Percentiles rank a stretch among this genome's conserved stretches.
Conservation (phyloP, 2,329 filamentous ascomycete species). For the Metarhizium album region DNA sequence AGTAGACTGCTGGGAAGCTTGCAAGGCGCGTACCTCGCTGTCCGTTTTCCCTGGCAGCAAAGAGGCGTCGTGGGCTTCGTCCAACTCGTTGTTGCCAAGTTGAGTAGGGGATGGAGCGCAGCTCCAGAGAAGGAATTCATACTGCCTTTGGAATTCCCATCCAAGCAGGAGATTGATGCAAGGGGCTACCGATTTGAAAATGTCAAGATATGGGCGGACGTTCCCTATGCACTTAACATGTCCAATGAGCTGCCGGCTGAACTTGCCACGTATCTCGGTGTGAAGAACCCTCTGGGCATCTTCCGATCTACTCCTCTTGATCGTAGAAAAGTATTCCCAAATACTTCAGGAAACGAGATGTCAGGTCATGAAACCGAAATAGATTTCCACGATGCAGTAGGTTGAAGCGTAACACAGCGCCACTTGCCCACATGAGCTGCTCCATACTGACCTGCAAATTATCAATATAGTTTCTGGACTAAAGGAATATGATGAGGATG, state of each 20-base stretch:
- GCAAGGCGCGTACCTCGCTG: constrained; percentile 48
- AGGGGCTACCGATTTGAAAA: constrained; percentile 48
- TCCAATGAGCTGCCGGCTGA: constrained; percentile 48
- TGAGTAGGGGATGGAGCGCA: constrained; percentile 36
- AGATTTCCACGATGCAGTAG: constrained; percentile 60
- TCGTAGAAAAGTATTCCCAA: constrained; percentile 47
- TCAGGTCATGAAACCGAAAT: constrained; percentile 55
- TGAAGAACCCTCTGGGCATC: constrained; percentile 53
- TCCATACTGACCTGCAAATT: not conserved
- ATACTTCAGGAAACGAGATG: constrained; percentile 45
- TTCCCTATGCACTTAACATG: constrained; percentile 44
- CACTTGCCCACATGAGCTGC: not conserved
- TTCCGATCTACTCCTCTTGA: constrained; percentile 54
- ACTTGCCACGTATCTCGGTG: constrained; percentile 54
- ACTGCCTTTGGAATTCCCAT: constrained; percentile 54
- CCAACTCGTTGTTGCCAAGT: constrained; percentile 37
- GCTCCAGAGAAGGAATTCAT: constrained; percentile 53
- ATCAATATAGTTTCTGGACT: constrained; percentile 44
- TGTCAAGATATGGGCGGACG: constrained; percentile 57
- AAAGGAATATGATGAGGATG: constrained; percentile 56
- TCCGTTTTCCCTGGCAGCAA: constrained; percentile 54
- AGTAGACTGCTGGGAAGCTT: constrained; percentile 39
- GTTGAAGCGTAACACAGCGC: constrained; percentile 14
- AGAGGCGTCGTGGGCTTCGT: constrained; percentile 36
- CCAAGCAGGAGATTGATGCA: constrained; percentile 42